phyloP scores from a whole-genome alignment of 2,329 filamentous ascomycete species.

The Talaromyces sp. region DNA sequence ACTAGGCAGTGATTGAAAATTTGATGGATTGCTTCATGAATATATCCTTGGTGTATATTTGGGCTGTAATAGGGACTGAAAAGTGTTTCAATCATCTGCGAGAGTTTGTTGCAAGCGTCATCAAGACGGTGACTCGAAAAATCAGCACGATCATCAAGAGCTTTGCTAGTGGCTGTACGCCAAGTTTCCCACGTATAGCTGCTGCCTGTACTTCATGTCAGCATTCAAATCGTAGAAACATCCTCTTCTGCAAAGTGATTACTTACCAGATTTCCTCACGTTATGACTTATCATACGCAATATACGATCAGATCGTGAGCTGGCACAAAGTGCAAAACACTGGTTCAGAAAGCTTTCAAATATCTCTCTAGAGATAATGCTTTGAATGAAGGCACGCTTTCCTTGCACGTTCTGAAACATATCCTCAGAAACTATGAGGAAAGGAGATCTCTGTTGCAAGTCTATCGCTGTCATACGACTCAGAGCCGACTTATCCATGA shows the following conservation, averaged over 20 bases:
- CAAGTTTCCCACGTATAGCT: slow-evolving; percentile 20
- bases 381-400: slow-evolving; percentile 3
- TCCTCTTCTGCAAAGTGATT: background rate
- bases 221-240: background rate
- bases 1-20: background rate
- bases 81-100: slow-evolving; percentile 6
- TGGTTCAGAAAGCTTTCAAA: background rate
- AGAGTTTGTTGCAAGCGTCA: background rate
- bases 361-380: background rate
- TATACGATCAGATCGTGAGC: background rate
- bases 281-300: background rate
- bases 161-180: slow-evolving; percentile 24
- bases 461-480: background rate
- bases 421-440: background rate
- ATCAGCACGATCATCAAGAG: background rate
- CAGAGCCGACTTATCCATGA: background rate
- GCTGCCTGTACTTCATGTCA: slow-evolving; percentile 13
- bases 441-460: background rate
- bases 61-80: background rate
- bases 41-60: background rate
- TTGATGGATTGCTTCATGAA: slow-evolving; percentile 3
- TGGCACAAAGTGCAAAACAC: background rate
- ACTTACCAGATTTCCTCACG: slow-evolving; percentile 15
- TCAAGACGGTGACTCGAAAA: background rate
- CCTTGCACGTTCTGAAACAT: background rate